phyloP scores from a whole-genome alignment of 2,329 filamentous ascomycete genomes.

The Aspergillus sp. region DNA sequence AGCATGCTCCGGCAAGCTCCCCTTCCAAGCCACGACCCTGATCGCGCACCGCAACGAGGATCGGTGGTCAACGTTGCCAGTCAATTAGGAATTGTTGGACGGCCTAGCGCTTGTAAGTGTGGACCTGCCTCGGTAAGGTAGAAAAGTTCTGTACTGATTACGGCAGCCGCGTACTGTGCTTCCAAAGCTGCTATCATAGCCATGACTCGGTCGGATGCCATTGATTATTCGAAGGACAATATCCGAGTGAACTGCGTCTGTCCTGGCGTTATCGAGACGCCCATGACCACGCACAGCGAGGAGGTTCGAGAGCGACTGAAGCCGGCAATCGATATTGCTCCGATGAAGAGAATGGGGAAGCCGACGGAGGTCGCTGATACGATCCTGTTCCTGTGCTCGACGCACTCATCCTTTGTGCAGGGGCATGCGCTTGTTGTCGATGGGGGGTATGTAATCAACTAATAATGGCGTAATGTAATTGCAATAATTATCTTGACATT shows the following conservation, averaged over 20 bases:
- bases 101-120: constrained; percentile 46
- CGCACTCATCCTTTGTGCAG: constrained; percentile 52
- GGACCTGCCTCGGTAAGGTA: neutral
- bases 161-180: constrained; percentile 54
- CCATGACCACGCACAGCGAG: constrained; percentile 44
- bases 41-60: constrained; percentile 43
- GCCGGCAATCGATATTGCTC: constrained; percentile 48
- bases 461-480: neutral
- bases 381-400: constrained; percentile 52
- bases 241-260: constrained; percentile 38
- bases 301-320: constrained; percentile 42
- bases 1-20: constrained; percentile 50
- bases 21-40: constrained; percentile 38
- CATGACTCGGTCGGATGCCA: constrained; percentile 57
- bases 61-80: constrained; percentile 55
- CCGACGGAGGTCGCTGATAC: constrained; percentile 52
- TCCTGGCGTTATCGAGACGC: constrained; percentile 49
- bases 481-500: no score
- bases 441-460: constrained; percentile 52
- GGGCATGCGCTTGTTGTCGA: constrained; percentile 55
- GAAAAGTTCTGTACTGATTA: neutral
- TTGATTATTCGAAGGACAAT: constrained; percentile 51
- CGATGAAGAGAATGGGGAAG: constrained; percentile 53
- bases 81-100: constrained; percentile 52
- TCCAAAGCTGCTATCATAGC: constrained; percentile 60